Conservation (phyloP, 2,329 filamentous ascomycete genomes). For the Fusarium ambrosium region DNA sequence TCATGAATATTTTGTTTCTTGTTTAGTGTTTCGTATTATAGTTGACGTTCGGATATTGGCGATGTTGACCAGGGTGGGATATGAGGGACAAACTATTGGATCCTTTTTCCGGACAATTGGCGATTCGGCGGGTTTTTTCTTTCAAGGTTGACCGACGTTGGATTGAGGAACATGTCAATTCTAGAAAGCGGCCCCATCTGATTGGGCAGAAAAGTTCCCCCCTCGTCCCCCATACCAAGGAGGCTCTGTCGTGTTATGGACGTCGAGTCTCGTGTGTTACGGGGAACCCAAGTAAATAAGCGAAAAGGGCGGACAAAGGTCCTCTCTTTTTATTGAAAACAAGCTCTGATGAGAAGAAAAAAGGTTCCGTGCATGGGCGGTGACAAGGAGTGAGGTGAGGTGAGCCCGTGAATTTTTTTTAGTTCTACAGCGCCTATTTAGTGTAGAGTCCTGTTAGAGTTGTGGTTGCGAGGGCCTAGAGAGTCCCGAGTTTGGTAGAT, state of each 20-base stretch:
- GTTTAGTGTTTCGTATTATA: background rate
- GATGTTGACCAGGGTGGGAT: background rate
- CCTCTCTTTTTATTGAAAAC: background rate
- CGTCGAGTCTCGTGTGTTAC: background rate
- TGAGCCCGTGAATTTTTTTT: background rate
- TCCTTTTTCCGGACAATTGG: background rate
- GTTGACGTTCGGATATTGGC: background rate
- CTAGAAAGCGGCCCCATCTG: conserved; percentile 12
- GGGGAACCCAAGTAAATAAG: background rate
- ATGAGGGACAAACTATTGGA: background rate
- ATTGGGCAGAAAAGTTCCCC: conserved; percentile 52
- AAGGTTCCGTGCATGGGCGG: conserved; percentile 36
- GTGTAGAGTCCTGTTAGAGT: background rate
- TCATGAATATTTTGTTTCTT: background rate
- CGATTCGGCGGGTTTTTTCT: background rate
- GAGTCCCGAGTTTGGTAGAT: background rate
- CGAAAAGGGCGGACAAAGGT: background rate
- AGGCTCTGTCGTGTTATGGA: conserved; percentile 20
- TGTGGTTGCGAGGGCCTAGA: background rate
- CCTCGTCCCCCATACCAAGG: background rate
- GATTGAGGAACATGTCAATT: background rate
- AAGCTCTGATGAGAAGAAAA: background rate
- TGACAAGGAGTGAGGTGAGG: background rate
- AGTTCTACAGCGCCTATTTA: background rate
- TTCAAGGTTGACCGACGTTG: conserved; percentile 14